Base-by-base conservation (phyloP, 1,284 basidiomycete genomes). In the Bjerkandera adusta region DNA sequence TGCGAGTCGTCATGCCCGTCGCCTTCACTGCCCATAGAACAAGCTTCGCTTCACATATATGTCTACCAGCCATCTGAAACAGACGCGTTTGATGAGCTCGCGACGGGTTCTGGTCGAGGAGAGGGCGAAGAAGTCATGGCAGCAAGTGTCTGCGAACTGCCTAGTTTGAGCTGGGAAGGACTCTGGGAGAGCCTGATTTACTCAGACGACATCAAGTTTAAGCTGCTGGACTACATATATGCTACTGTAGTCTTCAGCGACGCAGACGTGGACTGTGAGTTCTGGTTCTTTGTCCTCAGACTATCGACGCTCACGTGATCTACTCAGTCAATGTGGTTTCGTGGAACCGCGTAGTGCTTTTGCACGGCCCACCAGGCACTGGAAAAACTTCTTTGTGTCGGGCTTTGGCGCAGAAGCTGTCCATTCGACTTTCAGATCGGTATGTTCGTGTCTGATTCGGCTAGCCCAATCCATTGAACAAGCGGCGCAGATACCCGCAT, bases 331-430 rank as follows among this genome's bases (percentile, higher is more conserved):
- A 98, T 59, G 74, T 98, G 20, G 85, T 98, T 20, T 87, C 92
- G 0, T 97, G 94, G 92, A 98, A 97, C 64, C 82, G 95, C 2
- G 85, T 99, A 2, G 86, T 97, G 0, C 72, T 99, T 1, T 74
- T 99, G 11, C 95, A 99, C 64, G 97, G 97, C 0, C 97, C 97
- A 10, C 96, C 97, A 0, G 96, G 97, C 0, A 99, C 97, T 0
- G 97, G 97, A 15, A 99, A 99, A 69, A 99, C 97, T 0, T 93
- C 90, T 1, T 73, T 99, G 2, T 97, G 95, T 65, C 83, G 92
- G 40, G 95, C 95, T 11, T 74, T 99, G 5, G 93, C 96, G 0
- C 97, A 99, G 57, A 99, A 99, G 61, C 76, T 99, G 3, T 85
- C 93, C 0, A 94, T 99, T 50, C 82, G 96, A 13, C 73, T 99